Conservation (phyloP, 495 filamentous ascomycete species). For the Penicillium riverlandense region DNA sequence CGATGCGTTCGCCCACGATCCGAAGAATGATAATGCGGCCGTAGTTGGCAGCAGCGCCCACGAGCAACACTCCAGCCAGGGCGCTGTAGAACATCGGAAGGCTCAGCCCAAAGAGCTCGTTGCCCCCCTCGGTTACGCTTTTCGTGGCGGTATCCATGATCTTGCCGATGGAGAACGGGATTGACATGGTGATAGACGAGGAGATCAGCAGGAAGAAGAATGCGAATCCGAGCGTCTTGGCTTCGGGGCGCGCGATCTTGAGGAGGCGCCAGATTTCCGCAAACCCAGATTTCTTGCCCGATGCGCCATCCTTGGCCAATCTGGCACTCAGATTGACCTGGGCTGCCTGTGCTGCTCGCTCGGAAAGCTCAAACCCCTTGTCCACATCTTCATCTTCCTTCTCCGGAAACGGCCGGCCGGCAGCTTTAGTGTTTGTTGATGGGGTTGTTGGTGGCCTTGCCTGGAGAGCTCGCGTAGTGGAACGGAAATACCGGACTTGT, state of each 20-base stretch:
- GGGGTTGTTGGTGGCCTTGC: constrained; percentile 13
- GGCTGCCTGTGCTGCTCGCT: constrained; percentile 80
- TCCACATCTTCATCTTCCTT: constrained; percentile 41
- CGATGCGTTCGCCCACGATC: constrained; percentile 93
- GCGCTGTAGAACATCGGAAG: constrained; percentile 71
- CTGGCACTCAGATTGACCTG: constrained; percentile 84
- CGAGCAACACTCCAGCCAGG: constrained; percentile 58
- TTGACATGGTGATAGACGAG: constrained; percentile 84
- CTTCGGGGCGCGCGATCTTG: constrained; percentile 81
- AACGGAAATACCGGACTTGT: constrained; percentile 22
- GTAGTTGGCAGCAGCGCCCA: constrained; percentile 84
- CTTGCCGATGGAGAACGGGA: constrained; percentile 92
- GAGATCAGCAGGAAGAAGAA: constrained; percentile 81
- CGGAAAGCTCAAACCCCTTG: constrained; percentile 58
- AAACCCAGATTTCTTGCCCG: constrained; percentile 56
- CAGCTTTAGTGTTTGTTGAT: constrained; percentile 9
- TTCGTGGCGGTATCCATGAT: constrained; percentile 83
- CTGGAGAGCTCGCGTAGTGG: constrained; percentile 20
- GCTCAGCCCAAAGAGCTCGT: constrained; percentile 63
- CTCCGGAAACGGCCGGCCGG: constrained; percentile 11
- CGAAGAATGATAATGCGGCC: constrained; percentile 86
- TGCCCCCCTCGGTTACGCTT: constrained; percentile 38
- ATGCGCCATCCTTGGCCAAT: constrained; percentile 68
- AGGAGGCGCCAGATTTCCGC: constrained; percentile 80
- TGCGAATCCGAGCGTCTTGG: constrained; percentile 67